Evolutionary conservation across 768 basidiomycete species (phyloP), one percentile per base, ranked within the genome.

Genomic region (Agrocybe pediades): DNA sequence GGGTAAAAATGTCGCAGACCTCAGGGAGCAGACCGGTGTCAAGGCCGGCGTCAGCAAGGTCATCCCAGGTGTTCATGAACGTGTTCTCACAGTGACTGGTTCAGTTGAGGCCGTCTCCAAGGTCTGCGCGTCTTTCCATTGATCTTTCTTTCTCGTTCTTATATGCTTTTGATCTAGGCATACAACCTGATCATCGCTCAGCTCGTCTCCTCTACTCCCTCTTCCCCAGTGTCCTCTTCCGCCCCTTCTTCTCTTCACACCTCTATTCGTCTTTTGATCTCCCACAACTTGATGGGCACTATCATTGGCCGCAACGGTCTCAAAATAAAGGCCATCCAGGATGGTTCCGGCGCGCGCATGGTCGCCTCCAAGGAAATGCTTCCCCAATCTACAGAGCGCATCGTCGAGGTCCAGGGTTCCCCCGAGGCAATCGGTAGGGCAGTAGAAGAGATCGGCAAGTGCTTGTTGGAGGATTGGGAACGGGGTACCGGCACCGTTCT

Each of bases 41-140:
- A 98, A 94, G 75, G 95, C 97, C 58, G 97, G 97, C 68, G 97
- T 99, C 72, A 95, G 90, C 82, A 98, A 97, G 72, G 96, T 98
- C 79, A 94, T 96, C 55, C 86, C 88, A 51, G 97, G 97, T 65
- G 94, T 99, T 55, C 95, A 97, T 70, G 97, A 99, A 75, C 90
- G 97, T 64, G 95, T 98, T 68, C 86, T 99, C 69, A 93, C 90
- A 64, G 89, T 98, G 72, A 87, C 86, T 55, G 97, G 97, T 53
- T 82, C 89, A 41, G 88, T 97, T 63, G 94, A 98, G 64, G 87
- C 86, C 58, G 92, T 99, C 58, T 88, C 95, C 63, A 91, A 94
- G 82, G 95, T 92, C 59, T 45, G 29, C 13, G 51, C 17, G 36
- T 3, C 42, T 13, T 41, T 54, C 19, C 43, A 21, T 44, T 8